phyloP scores from a whole-genome alignment of 2,329 filamentous ascomycete genomes.

The Fonsecaea nubica region DNA sequence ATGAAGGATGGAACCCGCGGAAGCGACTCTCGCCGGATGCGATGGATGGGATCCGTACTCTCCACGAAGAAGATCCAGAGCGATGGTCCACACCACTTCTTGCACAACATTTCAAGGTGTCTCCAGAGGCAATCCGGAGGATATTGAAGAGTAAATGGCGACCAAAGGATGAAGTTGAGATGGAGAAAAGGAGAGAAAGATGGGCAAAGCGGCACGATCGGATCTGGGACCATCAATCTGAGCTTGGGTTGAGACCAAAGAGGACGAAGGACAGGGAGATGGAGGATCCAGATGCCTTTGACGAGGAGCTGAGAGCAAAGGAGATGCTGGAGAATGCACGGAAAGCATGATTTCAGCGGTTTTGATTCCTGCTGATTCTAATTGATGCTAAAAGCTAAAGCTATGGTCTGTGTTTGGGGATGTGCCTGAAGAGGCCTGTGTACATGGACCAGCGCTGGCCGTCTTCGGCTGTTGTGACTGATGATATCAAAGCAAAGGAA shows the following conservation, averaged over 20 bases:
- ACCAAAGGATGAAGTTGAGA: constrained; percentile 47
- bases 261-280: constrained; percentile 49
- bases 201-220: constrained; percentile 55
- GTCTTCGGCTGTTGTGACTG: neutral
- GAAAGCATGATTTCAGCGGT: constrained; percentile 27
- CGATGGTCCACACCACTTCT: constrained; percentile 77
- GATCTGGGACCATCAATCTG: constrained; percentile 55
- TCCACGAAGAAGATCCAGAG: constrained; percentile 78
- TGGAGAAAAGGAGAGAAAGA: constrained; percentile 49
- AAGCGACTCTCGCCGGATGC: constrained; percentile 93
- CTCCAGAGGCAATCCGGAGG: constrained; percentile 82
- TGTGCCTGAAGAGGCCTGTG: constrained; percentile 1
- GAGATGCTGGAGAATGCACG: constrained; percentile 36
- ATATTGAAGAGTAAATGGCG: constrained; percentile 71
- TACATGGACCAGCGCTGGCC: neutral
- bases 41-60: constrained; percentile 82
- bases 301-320: constrained; percentile 36
- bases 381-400: constrained; percentile 10
- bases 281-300: constrained; percentile 37
- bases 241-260: constrained; percentile 63
- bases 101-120: constrained; percentile 81
- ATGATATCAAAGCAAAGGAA: neutral
- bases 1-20: constrained; percentile 76
- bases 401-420: neutral
- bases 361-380: neutral